Base-by-base conservation (phyloP, 1,139 yeast species). In the Yamadazyma epiphylla region DNA sequence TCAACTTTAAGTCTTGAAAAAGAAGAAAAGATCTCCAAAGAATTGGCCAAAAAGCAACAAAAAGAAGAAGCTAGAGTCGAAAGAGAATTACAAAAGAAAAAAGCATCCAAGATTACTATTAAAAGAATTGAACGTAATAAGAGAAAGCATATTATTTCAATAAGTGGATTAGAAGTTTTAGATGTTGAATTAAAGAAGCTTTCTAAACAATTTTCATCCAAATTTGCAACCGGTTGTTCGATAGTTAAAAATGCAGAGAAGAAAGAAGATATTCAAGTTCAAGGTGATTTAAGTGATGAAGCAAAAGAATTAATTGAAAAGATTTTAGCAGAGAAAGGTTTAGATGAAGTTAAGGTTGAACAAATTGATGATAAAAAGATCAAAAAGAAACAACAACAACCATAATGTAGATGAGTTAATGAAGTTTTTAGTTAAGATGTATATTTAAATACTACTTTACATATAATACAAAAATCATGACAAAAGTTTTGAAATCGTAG, bases 171-270 rank as follows among this genome's bases (percentile, higher is more conserved):
- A 41, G 97, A 89, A 53, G 87, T 88, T 27, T 83, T 87, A 55
- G 91, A 80, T 43, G 77, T 87, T 39, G 96, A 89, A 53, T 72
- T 86, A 73, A 91, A 91, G 66, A 88, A 88, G 53, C 70, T 87
- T 44, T 85, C 96, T 27, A 91, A 91, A 68, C 80, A 88, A 1
- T 87, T 91, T 59, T 94, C 96, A 0, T 81, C 94, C 24, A 87
- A 86, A 56, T 91, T 89, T 54, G 98, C 98, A 14, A 89, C 97
- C 3, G 98, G 98, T 28, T 94, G 96, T 15, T 79, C 94, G 26
- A 96, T 89, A n/a, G 80, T 89, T 6, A 89, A 89, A 61, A 83
- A 81, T 41, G 91, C 81, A 8, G 97, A 89, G 45, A 89, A 89
- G 59, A 84, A 83, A 53, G 96, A 89, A 42, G 97, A 89, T 51